A percentile compares a stretch with the other conserved stretches of the same genome.
phyloP scores from a whole-genome alignment of 306 rosid species.

The Casuarina equisetifolia region DNA sequence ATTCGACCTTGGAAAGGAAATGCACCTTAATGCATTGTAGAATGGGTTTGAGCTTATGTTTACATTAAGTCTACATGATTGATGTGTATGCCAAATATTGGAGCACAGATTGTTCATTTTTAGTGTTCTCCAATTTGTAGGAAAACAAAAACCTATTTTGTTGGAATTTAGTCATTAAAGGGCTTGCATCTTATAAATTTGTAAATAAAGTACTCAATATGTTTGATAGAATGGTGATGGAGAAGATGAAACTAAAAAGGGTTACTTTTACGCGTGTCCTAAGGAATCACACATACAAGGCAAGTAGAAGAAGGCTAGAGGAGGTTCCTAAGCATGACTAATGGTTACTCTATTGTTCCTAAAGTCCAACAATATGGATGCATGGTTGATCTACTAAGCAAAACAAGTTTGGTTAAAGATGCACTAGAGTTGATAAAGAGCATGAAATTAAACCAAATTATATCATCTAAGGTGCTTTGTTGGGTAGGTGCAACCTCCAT shows the following conservation, averaged over 20 bases:
- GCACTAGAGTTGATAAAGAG: constrained; percentile 61
- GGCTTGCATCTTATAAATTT: constrained; percentile 68
- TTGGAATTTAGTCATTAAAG: constrained; percentile 74
- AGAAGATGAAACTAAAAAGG: constrained; percentile 51
- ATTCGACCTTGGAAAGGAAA: constrained; percentile 69
- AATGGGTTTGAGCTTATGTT: constrained; percentile 64
- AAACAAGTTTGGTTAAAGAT: constrained; percentile 68
- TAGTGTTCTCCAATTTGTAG: constrained; percentile 62
- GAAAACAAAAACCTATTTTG: constrained; percentile 65
- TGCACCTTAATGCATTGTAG: constrained; percentile 54
- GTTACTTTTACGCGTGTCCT: constrained; percentile 70
- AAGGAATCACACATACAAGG: constrained; percentile 79
- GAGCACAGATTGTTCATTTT: constrained; percentile 56
- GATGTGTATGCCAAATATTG: constrained; percentile 93
- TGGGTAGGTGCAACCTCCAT: constrained; percentile 75
- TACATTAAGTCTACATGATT: constrained; percentile 71
- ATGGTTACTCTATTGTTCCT: constrained; percentile 52
- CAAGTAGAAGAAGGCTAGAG: constrained; percentile 62
- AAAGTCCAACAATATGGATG: constrained; percentile 80
- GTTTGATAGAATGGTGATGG: constrained; percentile 61
- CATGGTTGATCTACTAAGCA: constrained; percentile 78
- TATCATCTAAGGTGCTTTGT: constrained; percentile 78
- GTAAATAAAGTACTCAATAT: constrained; percentile 51
- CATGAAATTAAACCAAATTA: constrained; percentile 61
- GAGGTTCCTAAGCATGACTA: constrained; percentile 57